Evolutionary conservation across 1,284 basidiomycete species (phyloP).

Genomic region (Heterobasidion parviporum): DNA sequence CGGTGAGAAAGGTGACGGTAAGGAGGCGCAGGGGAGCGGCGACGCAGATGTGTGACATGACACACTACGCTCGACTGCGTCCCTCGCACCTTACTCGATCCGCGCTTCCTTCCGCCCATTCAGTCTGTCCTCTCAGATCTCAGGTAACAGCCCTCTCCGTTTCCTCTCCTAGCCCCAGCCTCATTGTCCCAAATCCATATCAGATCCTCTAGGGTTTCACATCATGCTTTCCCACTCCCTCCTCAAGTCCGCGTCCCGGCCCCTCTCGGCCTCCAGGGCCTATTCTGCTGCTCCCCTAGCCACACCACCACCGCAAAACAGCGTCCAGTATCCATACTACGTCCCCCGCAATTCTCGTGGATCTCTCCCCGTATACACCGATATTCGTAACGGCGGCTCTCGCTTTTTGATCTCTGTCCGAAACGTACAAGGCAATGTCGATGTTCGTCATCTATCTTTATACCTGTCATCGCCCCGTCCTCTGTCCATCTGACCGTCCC

Average conservation of each 20-base stretch:
- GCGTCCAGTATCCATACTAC: conserved; percentile 35
- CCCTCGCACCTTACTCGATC: background rate
- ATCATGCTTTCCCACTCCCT: background rate
- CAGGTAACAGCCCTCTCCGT: background rate
- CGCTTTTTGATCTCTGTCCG: conserved; percentile 40
- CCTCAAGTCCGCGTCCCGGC: background rate
- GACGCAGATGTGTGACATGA: background rate
- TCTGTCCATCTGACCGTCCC: conserved; percentile 1
- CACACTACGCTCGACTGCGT: too few relatives aligned
- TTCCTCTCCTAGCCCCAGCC: background rate
- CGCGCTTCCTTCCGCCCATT: background rate
- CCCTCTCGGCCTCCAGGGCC: background rate
- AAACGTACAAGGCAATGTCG: conserved; percentile 36
- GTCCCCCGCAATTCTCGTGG: conserved; percentile 57
- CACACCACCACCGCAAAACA: background rate
- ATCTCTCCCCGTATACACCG: conserved; percentile 64
- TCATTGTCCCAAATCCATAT: too few relatives aligned
- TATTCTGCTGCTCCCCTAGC: background rate
- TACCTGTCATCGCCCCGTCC: conserved; percentile 5
- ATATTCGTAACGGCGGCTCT: conserved; percentile 56
- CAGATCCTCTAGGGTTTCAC: background rate
- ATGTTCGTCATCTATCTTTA: conserved; percentile 23
- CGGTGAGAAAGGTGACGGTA: background rate
- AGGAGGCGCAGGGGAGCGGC: background rate
- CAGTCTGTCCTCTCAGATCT: background rate